Base-by-base conservation (phyloP, 768 basidiomycete genomes). In the Podaxis pistillaris region DNA sequence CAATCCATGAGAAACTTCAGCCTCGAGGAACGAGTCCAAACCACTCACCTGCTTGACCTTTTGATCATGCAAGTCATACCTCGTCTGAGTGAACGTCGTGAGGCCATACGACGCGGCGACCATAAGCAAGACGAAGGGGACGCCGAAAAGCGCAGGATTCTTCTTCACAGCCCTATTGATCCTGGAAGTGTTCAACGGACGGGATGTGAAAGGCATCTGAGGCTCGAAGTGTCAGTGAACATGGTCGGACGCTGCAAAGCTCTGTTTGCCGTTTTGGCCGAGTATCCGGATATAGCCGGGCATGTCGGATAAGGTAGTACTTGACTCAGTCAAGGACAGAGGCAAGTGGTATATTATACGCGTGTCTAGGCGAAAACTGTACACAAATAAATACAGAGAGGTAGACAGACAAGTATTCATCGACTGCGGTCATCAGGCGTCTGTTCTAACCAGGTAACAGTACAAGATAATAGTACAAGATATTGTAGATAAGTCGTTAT, bases 61-160 rank as follows among this genome's bases (percentile, higher is more conserved):
- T 75, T 89, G 84, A 71, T 91, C 87, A 33, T 96, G 90, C 64
- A 92, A 73, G 72, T 98, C 96, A 71, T 98, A 98, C 28, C 93
- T 82, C 30, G 92, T 96, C 73, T 94, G 92, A 0, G 95, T 95
- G 70, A 99, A 86, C 1, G 82, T 78, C 17, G 88, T 83, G 55
- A 99, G 76, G 5, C 87, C 94, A 71, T 90, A 98, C 17, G 92
- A 94, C 1, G 93, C 90, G 12, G 81, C 86, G 61, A 98, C 93
- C 74, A 97, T 90, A 66, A 94, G 79, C 67, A 90, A 71, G 7
- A 98, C 64, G 74, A 98, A 97, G 0, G 96, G 93, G 0, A 94
- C 73, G 11, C 96, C 96, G 66, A 98, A 97, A 19, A 90, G 70
- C 4, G 79, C 79, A 0, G 92, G 92, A 69, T 92, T 75, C 65